Evolutionary conservation across 2,329 filamentous ascomycete genomes (phyloP).

Genomic region (Biscogniauxia mediterranea): DNA sequence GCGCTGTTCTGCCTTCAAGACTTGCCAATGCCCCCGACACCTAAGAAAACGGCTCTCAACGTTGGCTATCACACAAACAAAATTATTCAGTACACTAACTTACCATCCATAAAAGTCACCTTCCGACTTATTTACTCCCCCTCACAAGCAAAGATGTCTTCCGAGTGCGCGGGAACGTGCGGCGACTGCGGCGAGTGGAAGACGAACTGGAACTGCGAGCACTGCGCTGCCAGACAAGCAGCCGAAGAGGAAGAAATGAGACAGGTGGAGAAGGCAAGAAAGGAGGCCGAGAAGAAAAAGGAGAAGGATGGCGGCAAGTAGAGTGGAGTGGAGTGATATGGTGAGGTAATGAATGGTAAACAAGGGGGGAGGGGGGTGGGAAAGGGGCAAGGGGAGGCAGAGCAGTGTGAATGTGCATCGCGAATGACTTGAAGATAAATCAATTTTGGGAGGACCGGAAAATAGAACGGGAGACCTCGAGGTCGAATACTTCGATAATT

Average conservation of each 20-base stretch:
- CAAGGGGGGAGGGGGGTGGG: no score
- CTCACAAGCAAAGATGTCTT: not conserved
- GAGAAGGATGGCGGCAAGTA: not conserved
- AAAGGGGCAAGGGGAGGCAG: not conserved
- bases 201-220: not conserved
- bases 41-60: no score
- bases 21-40: no score
- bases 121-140: not conserved
- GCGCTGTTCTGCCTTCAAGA: no score
- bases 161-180: not conserved
- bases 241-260: not conserved
- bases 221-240: not conserved
- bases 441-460: not conserved
- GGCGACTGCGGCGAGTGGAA: not conserved
- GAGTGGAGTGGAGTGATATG: not conserved
- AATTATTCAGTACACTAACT: not conserved
- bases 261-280: not conserved
- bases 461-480: not conserved
- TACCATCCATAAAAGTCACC: not conserved
- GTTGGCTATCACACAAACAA: no score
- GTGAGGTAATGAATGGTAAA: no score
- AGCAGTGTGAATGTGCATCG: not conserved
- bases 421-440: not conserved
- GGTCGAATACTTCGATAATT: no score
- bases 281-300: not conserved